Evolutionary conservation across 2,329 filamentous ascomycete genomes (phyloP).

Genomic region (Corinectria fuckeliana): DNA sequence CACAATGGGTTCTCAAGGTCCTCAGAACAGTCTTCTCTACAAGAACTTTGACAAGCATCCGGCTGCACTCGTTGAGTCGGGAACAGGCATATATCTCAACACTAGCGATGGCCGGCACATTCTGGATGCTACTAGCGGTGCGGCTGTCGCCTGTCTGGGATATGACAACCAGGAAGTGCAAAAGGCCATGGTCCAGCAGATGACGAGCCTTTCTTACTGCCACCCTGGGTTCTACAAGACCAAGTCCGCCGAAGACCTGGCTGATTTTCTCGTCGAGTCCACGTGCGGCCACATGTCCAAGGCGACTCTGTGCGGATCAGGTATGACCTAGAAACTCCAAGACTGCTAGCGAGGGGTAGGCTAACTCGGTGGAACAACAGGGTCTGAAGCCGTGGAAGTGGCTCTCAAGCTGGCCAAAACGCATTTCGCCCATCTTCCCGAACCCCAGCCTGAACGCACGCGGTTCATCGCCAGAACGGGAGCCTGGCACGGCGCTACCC

Average conservation of each 20-base stretch:
- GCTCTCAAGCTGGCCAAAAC: slow-evolving; percentile 32
- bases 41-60: slow-evolving; percentile 35
- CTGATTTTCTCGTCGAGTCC: slow-evolving; percentile 29
- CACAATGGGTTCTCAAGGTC: slow-evolving; percentile 23
- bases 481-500: slow-evolving; percentile 29
- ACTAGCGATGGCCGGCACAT: slow-evolving; percentile 32
- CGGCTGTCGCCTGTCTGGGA: slow-evolving; percentile 33
- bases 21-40: slow-evolving; percentile 33
- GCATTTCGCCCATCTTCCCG: slow-evolving; percentile 24
- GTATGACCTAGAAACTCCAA: background rate
- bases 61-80: slow-evolving; percentile 28
- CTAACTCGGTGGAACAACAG: background rate
- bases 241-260: slow-evolving; percentile 25
- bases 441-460: slow-evolving; percentile 21
- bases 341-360: rapidly evolving
- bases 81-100: slow-evolving; percentile 26
- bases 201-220: slow-evolving; percentile 29
- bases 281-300: slow-evolving; percentile 29
- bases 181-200: slow-evolving; percentile 28
- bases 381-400: slow-evolving; percentile 32
- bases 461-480: slow-evolving; percentile 28
- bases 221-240: slow-evolving; percentile 34
- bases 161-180: slow-evolving; percentile 33
- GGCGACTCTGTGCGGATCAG: slow-evolving; percentile 30
- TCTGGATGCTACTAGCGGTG: slow-evolving; percentile 34